Evolutionary conservation across 176 grass and related monocot species (phyloP), one percentile per base, ranked within the genome.

Genomic region (Miscanthus lutarioriparius): DNA sequence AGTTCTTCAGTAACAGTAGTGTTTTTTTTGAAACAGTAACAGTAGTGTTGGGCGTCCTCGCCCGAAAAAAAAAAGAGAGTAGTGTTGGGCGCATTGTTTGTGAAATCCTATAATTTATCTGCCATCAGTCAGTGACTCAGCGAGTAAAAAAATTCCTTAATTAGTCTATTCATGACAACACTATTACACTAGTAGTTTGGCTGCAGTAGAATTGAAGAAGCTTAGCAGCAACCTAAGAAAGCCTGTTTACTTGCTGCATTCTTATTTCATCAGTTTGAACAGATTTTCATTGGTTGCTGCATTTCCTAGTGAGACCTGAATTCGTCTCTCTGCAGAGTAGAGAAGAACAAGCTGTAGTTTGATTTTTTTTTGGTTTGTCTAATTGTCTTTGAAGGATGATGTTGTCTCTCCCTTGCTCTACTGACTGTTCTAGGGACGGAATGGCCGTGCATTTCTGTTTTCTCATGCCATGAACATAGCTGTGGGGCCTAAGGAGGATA

Each of bases 401-500:
- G n/a, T 8, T 44, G 10, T 81, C 72, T 83, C 53, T 82, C 54
- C 38, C 23, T 64, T 83, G 23, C 45, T 79, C 28, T 72, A 49
- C 25, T 71, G 20, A 28, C 65, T 89, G 32, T 30, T 76, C 11
- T 78, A 94, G 92, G 92, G 89, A 68, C 82, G 89, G 69, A 87
- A 80, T 4, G 87, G 92, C 26, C 89, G 81, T 9, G 92, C 92
- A 10, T 94, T 90, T 85, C 84, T 94, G 27, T 94, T 91, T 70
- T 94, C 92, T n/a, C 92, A 94, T 82, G 92, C 92, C 10, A 94
- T 94, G 89, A 94, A 94, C 78, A 82, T 94, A 85, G 38, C 72
- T 45, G 43, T 90, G 56, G 92, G 92, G 78, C 48, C 78, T 26
- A 91, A 90, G 81, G 92, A 91, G 80, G 89, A 94, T 67, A 83